These are phyloP conservation scores for Dicorynia guianensis DNA, from an alignment of 306 rosid genomes.

Conservation along the genomic window DNA sequence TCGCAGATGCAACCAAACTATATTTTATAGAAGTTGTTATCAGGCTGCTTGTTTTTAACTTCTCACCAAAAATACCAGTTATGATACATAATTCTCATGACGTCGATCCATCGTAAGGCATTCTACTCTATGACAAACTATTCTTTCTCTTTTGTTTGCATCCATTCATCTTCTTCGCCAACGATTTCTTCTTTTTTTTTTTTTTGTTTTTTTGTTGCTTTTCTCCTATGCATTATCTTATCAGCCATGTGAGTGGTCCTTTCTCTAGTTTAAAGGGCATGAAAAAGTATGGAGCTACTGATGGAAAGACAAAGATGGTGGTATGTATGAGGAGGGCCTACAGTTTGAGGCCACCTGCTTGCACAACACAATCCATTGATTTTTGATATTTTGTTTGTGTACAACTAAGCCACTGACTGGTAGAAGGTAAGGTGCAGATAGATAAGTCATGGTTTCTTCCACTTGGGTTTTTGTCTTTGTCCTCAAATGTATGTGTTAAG, in stretches of 20 bases:
- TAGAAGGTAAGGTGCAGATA: constrained; percentile 28
- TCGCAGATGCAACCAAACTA: constrained; percentile 42
- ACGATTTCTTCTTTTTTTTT: neutral
- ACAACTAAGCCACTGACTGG: constrained; percentile 42
- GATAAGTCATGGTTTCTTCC: constrained; percentile 43
- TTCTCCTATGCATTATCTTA: neutral
- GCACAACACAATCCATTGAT: constrained; percentile 44
- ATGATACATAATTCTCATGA: constrained; percentile 36
- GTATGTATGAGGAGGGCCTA: constrained; percentile 45
- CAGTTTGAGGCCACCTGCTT: constrained; percentile 31
- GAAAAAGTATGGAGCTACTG: constrained; percentile 48
- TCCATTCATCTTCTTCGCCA: constrained; percentile 20
- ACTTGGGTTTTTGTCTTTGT: constrained; percentile 39
- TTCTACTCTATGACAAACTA: constrained; percentile 4
- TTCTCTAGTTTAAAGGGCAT: constrained; percentile 39
- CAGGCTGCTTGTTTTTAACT: constrained; percentile 30
- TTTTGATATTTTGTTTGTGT: constrained; percentile 40
- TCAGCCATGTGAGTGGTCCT: constrained; percentile 62
- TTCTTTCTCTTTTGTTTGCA: neutral
- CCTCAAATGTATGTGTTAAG: constrained; percentile 36
- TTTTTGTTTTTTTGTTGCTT: neutral
- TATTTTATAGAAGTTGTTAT: constrained; percentile 40
- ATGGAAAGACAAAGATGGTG: constrained; percentile 46
- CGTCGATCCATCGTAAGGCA: constrained; percentile 32
- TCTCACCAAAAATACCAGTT: constrained; percentile 42